phyloP scores from a whole-genome alignment of 495 filamentous ascomycete species.

The Neurospora discreta region DNA sequence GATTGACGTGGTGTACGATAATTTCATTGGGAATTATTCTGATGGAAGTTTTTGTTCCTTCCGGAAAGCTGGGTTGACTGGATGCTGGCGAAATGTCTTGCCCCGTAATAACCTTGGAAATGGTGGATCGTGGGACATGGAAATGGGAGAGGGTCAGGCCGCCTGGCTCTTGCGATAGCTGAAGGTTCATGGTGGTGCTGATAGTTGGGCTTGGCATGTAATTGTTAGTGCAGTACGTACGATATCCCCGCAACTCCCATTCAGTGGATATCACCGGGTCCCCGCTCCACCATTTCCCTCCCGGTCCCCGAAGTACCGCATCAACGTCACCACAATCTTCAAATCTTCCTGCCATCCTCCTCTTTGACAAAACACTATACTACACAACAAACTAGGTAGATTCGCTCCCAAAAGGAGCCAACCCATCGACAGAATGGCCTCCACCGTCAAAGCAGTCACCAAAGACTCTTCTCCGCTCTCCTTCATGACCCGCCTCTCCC shows the following conservation, averaged over 20 bases:
- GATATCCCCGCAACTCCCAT: not conserved
- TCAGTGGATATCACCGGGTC: not conserved
- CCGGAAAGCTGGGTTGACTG: not conserved
- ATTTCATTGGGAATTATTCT: not conserved
- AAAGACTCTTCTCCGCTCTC: slow-evolving; percentile 9
- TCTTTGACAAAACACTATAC: not conserved
- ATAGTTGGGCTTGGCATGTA: not conserved
- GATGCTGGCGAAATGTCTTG: not conserved
- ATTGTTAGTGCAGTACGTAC: not conserved
- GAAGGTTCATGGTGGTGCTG: not conserved
- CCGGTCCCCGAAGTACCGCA: not conserved
- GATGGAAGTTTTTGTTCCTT: not conserved
- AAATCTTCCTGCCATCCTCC: not conserved
- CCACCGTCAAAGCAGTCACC: slow-evolving; percentile 4
- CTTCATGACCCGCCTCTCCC: slow-evolving; percentile 28
- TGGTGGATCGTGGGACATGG: not conserved
- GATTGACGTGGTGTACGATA: not conserved
- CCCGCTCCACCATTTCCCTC: not conserved
- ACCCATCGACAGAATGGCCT: slow-evolving; percentile 7
- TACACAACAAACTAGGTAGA: not conserved
- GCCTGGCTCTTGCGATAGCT: not conserved
- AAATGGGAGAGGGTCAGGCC: not conserved
- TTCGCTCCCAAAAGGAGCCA: not conserved
- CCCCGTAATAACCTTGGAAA: not conserved
- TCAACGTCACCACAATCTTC: not conserved